Conservation (phyloP, 345 rosid species). For the Syzygium jambos region DNA sequence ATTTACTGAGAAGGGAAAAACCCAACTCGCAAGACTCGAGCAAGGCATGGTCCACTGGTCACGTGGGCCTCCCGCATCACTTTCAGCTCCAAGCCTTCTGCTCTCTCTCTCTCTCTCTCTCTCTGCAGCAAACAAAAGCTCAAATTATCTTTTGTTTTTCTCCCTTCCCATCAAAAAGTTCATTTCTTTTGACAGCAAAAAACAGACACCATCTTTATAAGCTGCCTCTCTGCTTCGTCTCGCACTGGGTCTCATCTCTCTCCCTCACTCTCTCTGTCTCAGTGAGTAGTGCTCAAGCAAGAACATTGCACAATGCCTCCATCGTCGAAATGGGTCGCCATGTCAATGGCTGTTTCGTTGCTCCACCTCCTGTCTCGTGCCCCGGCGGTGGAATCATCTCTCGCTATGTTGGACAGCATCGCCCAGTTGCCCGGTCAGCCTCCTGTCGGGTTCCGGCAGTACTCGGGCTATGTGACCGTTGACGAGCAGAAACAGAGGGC, state of each 20-base stretch:
- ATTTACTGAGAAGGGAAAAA: neutral
- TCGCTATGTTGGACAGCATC: conserved; percentile 36
- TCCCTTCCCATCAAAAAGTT: neutral
- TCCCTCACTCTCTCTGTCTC: neutral
- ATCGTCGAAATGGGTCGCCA: neutral
- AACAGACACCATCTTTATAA: neutral
- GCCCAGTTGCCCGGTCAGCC: conserved; percentile 82
- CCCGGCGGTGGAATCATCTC: conserved; percentile 19
- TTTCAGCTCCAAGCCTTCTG: neutral
- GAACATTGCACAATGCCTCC: neutral
- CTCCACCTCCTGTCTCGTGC: conserved; percentile 16
- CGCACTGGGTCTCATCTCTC: neutral
- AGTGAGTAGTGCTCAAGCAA: neutral
- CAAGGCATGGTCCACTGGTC: neutral
- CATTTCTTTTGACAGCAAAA: neutral
- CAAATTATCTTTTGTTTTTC: neutral
- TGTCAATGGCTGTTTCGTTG: conserved; percentile 9
- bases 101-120: neutral
- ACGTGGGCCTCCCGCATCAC: neutral
- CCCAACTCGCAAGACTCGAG: neutral
- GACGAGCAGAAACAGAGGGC: conserved; percentile 64
- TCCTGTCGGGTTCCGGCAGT: conserved; percentile 58
- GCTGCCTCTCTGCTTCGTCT: neutral
- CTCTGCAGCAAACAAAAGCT: neutral
- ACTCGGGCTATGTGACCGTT: conserved; percentile 81